Evolutionary conservation across 345 rosid genomes (phyloP).

Genomic region (Adansonia digitata): DNA sequence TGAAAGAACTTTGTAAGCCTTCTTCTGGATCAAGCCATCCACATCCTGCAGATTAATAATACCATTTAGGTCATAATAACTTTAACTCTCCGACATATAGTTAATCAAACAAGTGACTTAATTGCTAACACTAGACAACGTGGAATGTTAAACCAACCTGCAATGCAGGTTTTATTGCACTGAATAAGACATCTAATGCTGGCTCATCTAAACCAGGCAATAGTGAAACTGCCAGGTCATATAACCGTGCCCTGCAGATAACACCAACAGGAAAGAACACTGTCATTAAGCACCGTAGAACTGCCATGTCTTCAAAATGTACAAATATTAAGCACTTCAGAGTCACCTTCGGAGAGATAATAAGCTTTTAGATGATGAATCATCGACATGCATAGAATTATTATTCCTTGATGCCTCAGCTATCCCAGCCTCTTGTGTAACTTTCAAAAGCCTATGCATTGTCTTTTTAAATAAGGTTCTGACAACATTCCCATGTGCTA

Average conservation of each 20-base stretch:
- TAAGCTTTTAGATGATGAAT: conserved; percentile 37
- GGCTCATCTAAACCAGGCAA: conserved; percentile 63
- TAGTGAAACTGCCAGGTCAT: conserved; percentile 77
- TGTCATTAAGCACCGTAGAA: not conserved
- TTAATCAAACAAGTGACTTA: not conserved
- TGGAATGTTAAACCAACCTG: conserved; percentile 44
- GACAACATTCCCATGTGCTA: conserved; percentile 61
- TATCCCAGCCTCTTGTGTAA: conserved; percentile 53
- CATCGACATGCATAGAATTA: conserved; percentile 49
- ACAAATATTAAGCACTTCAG: conserved; percentile 9
- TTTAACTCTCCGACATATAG: not conserved
- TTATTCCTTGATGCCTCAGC: conserved; percentile 35
- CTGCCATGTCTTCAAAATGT: not conserved
- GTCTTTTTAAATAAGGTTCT: conserved; percentile 47
- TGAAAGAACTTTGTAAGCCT: conserved; percentile 89
- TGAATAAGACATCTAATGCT: conserved; percentile 49
- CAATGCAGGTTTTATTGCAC: conserved; percentile 68
- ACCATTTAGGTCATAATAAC: not conserved
- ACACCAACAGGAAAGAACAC: conserved; percentile 6
- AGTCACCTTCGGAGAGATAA: conserved; percentile 49
- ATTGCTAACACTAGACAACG: conserved; percentile 15
- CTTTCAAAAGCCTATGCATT: conserved; percentile 66
- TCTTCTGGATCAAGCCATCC: conserved; percentile 79
- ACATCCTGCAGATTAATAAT: conserved; percentile 48
- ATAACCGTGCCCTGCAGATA: conserved; percentile 65